phyloP scores from a whole-genome alignment of 1,139 yeast genomes.

The Saccharomyces uvarum region DNA sequence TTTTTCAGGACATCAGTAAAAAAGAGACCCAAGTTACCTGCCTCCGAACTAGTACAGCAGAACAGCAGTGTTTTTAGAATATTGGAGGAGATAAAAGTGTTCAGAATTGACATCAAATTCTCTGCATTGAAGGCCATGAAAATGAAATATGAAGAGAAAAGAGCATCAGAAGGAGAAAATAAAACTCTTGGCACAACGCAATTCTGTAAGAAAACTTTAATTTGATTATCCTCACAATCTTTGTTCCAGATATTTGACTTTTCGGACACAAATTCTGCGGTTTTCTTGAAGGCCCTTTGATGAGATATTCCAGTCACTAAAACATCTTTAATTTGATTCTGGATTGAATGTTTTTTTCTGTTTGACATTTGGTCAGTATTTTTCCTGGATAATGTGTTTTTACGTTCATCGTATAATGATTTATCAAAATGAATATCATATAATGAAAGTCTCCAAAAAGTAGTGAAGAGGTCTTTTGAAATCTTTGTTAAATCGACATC shows the following conservation, averaged over 20 bases:
- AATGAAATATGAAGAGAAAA: constrained; percentile 58
- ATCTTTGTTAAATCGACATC: constrained; percentile 35
- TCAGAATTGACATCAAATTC: constrained; percentile 38
- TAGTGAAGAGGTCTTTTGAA: constrained; percentile 43
- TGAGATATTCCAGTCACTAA: constrained; percentile 30
- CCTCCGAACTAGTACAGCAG: constrained; percentile 67
- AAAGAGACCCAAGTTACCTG: constrained; percentile 78
- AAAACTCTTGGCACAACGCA: constrained; percentile 72
- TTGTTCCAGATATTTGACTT: constrained; percentile 29
- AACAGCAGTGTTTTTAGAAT: constrained; percentile 54
- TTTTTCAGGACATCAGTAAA: constrained; percentile 48
- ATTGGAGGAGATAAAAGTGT: constrained; percentile 43
- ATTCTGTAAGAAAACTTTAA: constrained; percentile 44
- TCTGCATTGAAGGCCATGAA: constrained; percentile 41
- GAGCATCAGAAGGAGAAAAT: constrained; percentile 81
- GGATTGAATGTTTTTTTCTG: constrained; percentile 17
- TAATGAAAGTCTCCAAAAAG: constrained; percentile 72
- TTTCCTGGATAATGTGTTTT: constrained; percentile 35
- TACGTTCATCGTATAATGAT: constrained; percentile 45
- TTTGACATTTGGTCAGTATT: constrained; percentile 17
- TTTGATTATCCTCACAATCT: constrained; percentile 16
- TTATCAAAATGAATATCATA: constrained; percentile 61
- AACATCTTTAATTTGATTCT: constrained; percentile 21
- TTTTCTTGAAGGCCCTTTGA: constrained; percentile 29
- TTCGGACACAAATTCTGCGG: constrained; percentile 25